Evolutionary conservation across 2,329 filamentous ascomycete genomes (phyloP), one percentile per base, ranked within the genome.

Genomic region (Nannizziopsis arthrosporioides): DNA sequence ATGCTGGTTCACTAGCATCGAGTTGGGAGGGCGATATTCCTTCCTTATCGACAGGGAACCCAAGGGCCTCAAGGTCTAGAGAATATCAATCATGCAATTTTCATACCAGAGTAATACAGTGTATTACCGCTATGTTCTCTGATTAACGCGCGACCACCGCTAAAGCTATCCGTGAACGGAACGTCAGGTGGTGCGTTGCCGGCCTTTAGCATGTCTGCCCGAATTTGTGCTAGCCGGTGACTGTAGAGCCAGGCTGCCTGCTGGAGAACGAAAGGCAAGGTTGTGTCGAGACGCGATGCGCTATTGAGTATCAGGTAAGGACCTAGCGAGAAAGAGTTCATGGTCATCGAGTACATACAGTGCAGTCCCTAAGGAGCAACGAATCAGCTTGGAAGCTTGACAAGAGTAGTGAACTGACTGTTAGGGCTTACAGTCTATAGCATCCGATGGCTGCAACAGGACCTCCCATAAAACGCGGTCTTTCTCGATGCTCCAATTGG

Each of bases 181-280:
- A 67, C 64, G 22, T 56, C 62, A 11, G 69, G 69, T 22, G 69
- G 64, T 7, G 63, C 64, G 30, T 59, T 65, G 35, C 62, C 66
- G 7, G 71, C 68, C 52, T 83, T 92, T 53, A 85, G 80, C 72
- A 96, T 87, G 68, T 95, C 88, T 15, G 85, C 88, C 55, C 86
- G 80, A 42, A 96, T 85, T 63, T 95, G 87, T 0, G 85, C 85
- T 22, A 93, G 77, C 68, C 96, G 87, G 44, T 85, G 77, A 63
- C 96, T 89, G 61, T 92, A 94, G 5, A 96, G 77, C 77, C 88
- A 94, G 64, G 87, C 88, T 54, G 88, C 88, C 67, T 98, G 88
- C 62, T 94, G 86, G 12, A 95, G 77, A 30, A 98, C 75, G 60
- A 96, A 96, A 36, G 87, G 77, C 50, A 93, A 79, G 19, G 85